phyloP scores from a whole-genome alignment of 495 filamentous ascomycete genomes.

The Penicillium nucicola region DNA sequence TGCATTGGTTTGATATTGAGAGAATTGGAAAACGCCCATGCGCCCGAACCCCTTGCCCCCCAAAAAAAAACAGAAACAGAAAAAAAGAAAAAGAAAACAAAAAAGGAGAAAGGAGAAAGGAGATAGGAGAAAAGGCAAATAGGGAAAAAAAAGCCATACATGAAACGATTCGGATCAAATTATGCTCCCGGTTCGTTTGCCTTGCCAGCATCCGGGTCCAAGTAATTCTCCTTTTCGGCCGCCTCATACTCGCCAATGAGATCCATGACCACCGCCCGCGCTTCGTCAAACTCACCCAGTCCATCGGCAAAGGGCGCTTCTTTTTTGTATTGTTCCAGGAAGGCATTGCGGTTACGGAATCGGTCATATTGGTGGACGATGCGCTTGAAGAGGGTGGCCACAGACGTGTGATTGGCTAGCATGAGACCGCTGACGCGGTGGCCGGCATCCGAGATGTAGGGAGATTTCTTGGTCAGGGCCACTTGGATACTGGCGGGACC shows the following conservation, averaged over 20 bases:
- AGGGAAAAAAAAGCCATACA: too few species aligned
- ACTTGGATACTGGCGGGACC: conserved; percentile 98
- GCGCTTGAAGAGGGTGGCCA: conserved; percentile 93
- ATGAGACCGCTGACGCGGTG: conserved; percentile 95
- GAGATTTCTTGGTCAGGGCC: conserved; percentile 91
- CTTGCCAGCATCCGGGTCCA: conserved; percentile 64
- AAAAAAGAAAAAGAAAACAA: conserved; percentile 7
- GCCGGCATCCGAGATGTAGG: conserved; percentile 73
- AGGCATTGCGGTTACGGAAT: conserved; percentile 93
- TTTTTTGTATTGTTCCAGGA: conserved; percentile 92
- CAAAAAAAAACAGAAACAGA: conserved; percentile 13
- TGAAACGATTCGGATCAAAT: conserved; percentile 3
- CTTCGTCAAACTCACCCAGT: conserved; percentile 93
- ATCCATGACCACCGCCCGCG: conserved; percentile 81
- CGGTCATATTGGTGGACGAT: conserved; percentile 87
- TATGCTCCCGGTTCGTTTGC: conserved; percentile 39
- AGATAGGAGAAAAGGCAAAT: not conserved
- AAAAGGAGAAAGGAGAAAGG: conserved; percentile 5
- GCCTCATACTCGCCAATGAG: conserved; percentile 93
- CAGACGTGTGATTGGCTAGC: conserved; percentile 97
- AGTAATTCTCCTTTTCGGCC: conserved; percentile 83
- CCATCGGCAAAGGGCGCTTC: conserved; percentile 87
- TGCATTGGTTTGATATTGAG: conserved; percentile 4
- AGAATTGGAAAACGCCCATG: conserved; percentile 13
- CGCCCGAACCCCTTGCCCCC: conserved; percentile 24